Evolutionary conservation across 805 yeast species (phyloP).

Genomic region (Starmera quercuum): DNA sequence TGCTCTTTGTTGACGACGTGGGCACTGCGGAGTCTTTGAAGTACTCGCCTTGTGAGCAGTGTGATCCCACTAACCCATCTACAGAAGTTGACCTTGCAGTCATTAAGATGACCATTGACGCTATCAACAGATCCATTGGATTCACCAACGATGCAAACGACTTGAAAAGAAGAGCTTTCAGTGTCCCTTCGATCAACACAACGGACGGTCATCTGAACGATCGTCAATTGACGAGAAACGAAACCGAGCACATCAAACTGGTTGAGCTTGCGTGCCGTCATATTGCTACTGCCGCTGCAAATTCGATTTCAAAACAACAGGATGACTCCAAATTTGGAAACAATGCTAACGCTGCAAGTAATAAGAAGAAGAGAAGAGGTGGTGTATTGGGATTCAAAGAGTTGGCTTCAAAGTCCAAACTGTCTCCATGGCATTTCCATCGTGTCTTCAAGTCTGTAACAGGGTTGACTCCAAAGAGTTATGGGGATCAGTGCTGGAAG

Average conservation of each 20-base stretch:
- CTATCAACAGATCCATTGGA: slow-evolving; percentile 51
- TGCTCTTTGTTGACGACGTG: slow-evolving; percentile 34
- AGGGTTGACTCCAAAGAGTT: slow-evolving; percentile 81
- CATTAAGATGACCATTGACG: slow-evolving; percentile 42
- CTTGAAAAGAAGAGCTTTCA: slow-evolving; percentile 16
- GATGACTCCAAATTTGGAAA: slow-evolving; percentile 5
- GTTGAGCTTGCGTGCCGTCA: slow-evolving; percentile 79
- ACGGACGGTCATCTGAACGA: slow-evolving; percentile 7
- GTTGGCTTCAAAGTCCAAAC: slow-evolving; percentile 73
- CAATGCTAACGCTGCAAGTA: slow-evolving; percentile 17
- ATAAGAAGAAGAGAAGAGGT: slow-evolving; percentile 56
- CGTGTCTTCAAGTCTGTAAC: slow-evolving; percentile 82
- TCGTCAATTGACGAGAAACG: slow-evolving; percentile 42
- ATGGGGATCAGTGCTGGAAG: slow-evolving; percentile 78
- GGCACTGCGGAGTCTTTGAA: slow-evolving; percentile 38
- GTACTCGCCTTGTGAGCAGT: slow-evolving; percentile 42
- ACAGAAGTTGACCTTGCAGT: slow-evolving; percentile 13
- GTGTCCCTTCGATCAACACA: slow-evolving; percentile 15
- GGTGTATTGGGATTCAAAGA: slow-evolving; percentile 82
- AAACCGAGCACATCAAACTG: slow-evolving; percentile 59
- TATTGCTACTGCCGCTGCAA: slow-evolving; percentile 72
- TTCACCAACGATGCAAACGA: slow-evolving; percentile 25
- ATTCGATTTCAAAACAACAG: slow-evolving; percentile 23
- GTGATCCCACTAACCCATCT: slow-evolving; percentile 39
- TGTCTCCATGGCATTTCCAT: slow-evolving; percentile 92